Conservation (phyloP, 768 basidiomycete species). For the Auricularia sp. region DNA sequence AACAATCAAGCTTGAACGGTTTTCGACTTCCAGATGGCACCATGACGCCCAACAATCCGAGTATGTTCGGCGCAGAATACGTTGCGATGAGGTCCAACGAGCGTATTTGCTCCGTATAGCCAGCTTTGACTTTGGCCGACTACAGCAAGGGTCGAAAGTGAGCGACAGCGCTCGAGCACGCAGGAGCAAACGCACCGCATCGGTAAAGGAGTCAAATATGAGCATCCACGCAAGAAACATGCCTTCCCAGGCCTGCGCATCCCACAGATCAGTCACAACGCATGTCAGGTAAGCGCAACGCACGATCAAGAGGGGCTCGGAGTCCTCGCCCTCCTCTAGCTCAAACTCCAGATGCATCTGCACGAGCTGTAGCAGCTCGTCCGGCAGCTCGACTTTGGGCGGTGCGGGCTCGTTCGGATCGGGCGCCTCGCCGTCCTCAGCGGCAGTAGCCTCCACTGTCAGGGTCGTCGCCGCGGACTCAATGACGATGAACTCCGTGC, state of each 20-base stretch:
- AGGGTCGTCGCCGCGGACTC: constrained; percentile 54
- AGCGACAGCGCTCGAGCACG: too few relatives aligned
- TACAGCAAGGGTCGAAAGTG: constrained; percentile 18
- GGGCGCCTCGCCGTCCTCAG: not conserved
- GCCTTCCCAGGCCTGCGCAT: constrained; percentile 39
- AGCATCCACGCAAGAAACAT: constrained; percentile 84
- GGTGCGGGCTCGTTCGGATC: not conserved
- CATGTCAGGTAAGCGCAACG: too few relatives aligned
- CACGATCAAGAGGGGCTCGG: constrained; percentile 24
- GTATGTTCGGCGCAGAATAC: constrained; percentile 61
- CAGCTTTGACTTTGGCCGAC: constrained; percentile 80
- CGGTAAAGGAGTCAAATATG: constrained; percentile 71
- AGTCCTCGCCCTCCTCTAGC: constrained; percentile 26
- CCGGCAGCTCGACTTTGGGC: constrained; percentile 47
- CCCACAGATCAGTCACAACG: not conserved
- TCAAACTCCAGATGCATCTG: constrained; percentile 34
- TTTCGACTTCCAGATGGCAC: constrained; percentile 44
- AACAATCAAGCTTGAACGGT: constrained; percentile 71
- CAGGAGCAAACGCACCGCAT: constrained; percentile 48
- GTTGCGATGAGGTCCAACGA: constrained; percentile 51
- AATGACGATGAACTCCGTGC: constrained; percentile 76
- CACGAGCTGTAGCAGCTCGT: constrained; percentile 55
- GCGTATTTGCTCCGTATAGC: constrained; percentile 80
- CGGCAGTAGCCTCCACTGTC: constrained; percentile 28
- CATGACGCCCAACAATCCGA: constrained; percentile 49